Evolutionary conservation across 2,329 filamentous ascomycete species (phyloP), one percentile per base, ranked within the genome.

Genomic region (Parastagonospora nodorum): DNA sequence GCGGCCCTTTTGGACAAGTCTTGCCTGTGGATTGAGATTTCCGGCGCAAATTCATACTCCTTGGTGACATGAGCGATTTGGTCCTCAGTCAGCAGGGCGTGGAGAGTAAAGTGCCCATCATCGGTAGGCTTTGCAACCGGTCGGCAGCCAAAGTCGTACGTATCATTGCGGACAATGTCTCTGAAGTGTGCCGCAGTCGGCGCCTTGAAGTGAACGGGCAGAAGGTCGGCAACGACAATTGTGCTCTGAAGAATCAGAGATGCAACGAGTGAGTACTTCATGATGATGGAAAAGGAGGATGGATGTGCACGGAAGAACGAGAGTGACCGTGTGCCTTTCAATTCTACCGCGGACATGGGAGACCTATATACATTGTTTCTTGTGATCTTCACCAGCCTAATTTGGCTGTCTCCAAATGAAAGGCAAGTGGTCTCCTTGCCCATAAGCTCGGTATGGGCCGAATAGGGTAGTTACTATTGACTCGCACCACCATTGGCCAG

Each of bases 101-200:
- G 66, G 5, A 72, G 62, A 19, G 58, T 65, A 53, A 68, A 71
- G 27, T 64, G 53, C 3, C 66, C 68, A 51, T 70, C 64, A 5
- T 67, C 55, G 9, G 63, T 59, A 2, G 66, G 64, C 32, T 66
- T 57, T 14, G 67, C 69, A 49, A 66, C 52, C n/a, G 69, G 61
- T 45, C 66, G 55, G 58, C 69, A 72, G 35, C 69, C 69, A 50
- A 71, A 66, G 55, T 72, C 69, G 51, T 67, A 68, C 8, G 67
- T 70, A 44, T 67, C 66, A 40, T 72, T 72, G 51, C 63, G 62
- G 11, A 72, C 68, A 24, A 72, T 64, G 32, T 71, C 68, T 14
- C 54, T 45, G 37, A 71, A 71, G 51, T 72, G 67, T 5, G 50
- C 56, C 8, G 66, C 50, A 0, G 61, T 58, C 8, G 68, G 68